Conservation (phyloP, 2,329 filamentous ascomycete species). For the Plenodomus biglobosus region DNA sequence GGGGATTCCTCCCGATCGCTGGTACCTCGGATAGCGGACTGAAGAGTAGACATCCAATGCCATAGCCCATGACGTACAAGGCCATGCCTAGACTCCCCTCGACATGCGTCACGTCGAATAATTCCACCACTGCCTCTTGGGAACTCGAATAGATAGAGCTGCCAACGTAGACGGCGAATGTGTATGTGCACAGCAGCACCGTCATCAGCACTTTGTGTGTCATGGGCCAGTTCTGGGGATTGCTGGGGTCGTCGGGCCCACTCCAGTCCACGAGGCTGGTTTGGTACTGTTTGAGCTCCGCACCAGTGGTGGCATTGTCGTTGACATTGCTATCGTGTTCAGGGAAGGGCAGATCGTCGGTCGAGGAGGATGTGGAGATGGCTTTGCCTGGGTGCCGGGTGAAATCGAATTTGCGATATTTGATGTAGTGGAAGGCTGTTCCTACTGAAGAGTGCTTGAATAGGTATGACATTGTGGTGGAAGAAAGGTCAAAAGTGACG, state of each 20-base stretch:
- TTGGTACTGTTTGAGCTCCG: slow-evolving; percentile 24
- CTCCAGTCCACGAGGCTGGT: slow-evolving; percentile 45
- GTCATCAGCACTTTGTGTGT: slow-evolving; percentile 38
- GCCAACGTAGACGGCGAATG: slow-evolving; percentile 59
- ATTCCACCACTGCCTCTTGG: slow-evolving; percentile 49
- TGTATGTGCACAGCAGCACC: slow-evolving; percentile 53
- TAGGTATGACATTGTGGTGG: slow-evolving; percentile 21
- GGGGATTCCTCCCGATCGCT: slow-evolving; percentile 64
- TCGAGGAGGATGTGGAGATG: slow-evolving; percentile 20
- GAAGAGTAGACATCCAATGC: slow-evolving; percentile 64
- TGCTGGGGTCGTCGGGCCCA: slow-evolving; percentile 38
- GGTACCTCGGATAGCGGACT: slow-evolving; percentile 68
- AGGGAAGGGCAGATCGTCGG: slow-evolving; percentile 19
- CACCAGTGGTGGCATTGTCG: slow-evolving; percentile 12
- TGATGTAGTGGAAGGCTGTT: slow-evolving; percentile 19
- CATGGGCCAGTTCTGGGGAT: slow-evolving; percentile 42
- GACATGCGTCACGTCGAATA: slow-evolving; percentile 55
- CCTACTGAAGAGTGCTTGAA: slow-evolving; percentile 24
- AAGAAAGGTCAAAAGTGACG: background rate
- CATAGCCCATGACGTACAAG: slow-evolving; percentile 63
- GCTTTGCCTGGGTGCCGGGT: slow-evolving; percentile 15
- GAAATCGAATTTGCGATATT: slow-evolving; percentile 25
- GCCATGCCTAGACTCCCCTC: slow-evolving; percentile 60
- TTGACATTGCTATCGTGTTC: slow-evolving; percentile 1
- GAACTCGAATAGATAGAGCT: slow-evolving; percentile 54